These are phyloP conservation scores for Globisporangium sylvaticum DNA, from an alignment of 352 stramenopile species.

Conservation along the genomic window DNA sequence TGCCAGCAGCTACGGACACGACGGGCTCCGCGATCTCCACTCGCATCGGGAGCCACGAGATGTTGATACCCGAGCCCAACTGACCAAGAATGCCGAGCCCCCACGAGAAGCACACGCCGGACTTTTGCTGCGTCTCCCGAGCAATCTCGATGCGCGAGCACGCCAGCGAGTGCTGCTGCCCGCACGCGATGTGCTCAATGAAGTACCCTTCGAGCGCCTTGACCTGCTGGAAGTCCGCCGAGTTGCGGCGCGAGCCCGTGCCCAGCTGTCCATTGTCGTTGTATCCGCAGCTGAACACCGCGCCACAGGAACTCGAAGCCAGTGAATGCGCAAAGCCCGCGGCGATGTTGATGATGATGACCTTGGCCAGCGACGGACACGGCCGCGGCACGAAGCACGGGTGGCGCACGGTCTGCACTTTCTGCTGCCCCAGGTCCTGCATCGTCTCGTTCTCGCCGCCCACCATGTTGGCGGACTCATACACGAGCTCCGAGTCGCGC, in stretches of 20 bases:
- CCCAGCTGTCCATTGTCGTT: slow-evolving; percentile 82
- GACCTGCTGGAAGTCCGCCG: slow-evolving; percentile 55
- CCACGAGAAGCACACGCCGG: slow-evolving; percentile 70
- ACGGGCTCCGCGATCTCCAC: slow-evolving; percentile 50
- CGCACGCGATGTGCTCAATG: slow-evolving; percentile 65
- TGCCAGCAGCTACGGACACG: slow-evolving; percentile 56
- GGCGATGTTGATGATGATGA: slow-evolving; percentile 44
- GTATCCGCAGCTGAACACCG: slow-evolving; percentile 76
- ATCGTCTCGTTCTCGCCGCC: slow-evolving; percentile 24
- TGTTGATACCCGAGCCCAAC: slow-evolving; percentile 57
- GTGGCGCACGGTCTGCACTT: slow-evolving; percentile 55
- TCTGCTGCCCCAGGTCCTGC: slow-evolving; percentile 27
- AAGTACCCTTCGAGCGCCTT: slow-evolving; percentile 40
- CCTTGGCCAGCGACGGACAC: slow-evolving; percentile 35
- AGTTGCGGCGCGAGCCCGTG: slow-evolving; percentile 57
- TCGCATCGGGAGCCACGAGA: slow-evolving; percentile 58
- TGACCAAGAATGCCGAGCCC: slow-evolving; percentile 72
- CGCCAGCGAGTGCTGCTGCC: slow-evolving; percentile 72
- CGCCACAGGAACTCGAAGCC: slow-evolving; percentile 42
- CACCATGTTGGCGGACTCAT: slow-evolving; percentile 38
- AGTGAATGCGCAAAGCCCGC: slow-evolving; percentile 78
- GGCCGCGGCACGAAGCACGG: slow-evolving; percentile 45
- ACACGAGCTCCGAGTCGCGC: slow-evolving; percentile 62
- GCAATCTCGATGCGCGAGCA: slow-evolving; percentile 29
- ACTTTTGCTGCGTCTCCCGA: slow-evolving; percentile 20